These are phyloP conservation scores for Penicillium lagena DNA, from an alignment of 495 filamentous ascomycete genomes.

Conservation along the genomic window DNA sequence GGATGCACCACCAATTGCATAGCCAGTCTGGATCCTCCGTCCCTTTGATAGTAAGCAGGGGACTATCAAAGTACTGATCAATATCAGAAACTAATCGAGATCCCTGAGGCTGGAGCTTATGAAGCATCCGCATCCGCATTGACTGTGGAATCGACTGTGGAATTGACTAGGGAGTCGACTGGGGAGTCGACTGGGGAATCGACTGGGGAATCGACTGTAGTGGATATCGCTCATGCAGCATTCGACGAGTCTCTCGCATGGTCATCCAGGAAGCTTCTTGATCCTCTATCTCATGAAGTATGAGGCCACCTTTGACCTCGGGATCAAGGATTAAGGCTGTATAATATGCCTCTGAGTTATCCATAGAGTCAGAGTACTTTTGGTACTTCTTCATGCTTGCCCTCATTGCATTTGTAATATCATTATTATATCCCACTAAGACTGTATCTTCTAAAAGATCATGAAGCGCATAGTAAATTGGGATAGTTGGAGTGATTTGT, in stretches of 20 bases:
- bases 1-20: slow-evolving; percentile 4
- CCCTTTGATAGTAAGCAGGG: background rate
- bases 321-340: slow-evolving; percentile 5
- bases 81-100: slow-evolving; percentile 1
- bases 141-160: background rate
- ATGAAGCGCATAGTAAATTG: slow-evolving; percentile 8
- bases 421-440: slow-evolving; percentile 2
- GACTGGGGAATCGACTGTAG: no score
- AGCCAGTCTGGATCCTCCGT: background rate
- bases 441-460: slow-evolving; percentile 3
- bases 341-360: slow-evolving; percentile 5
- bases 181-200: no score
- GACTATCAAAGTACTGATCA: slow-evolving; percentile 3
- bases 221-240: background rate
- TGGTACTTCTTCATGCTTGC: slow-evolving; percentile 8
- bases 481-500: slow-evolving; percentile 7
- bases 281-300: slow-evolving; percentile 4
- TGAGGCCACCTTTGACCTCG: background rate
- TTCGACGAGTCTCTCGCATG: background rate
- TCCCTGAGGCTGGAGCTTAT: background rate
- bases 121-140: background rate
- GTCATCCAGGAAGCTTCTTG: background rate
- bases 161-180: background rate
- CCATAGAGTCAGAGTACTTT: slow-evolving; percentile 11
- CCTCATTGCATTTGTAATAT: slow-evolving; percentile 6